Conservation (phyloP, 257 asterid genomes). For the Cinchona pubescens region DNA sequence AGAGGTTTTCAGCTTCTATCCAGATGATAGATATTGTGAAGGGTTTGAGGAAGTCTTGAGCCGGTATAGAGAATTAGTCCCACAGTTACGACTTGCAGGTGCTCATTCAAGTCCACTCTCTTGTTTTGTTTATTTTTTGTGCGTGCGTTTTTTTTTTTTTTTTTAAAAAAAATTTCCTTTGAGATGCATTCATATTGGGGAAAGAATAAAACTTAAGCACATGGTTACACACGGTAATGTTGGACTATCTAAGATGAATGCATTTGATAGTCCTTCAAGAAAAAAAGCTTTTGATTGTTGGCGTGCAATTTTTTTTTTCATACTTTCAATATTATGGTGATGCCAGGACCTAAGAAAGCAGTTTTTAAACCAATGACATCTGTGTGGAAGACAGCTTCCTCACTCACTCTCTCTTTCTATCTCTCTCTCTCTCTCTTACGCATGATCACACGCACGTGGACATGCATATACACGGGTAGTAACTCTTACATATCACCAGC, state of each 20-base stretch:
- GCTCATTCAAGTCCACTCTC: neutral
- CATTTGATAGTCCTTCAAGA: neutral
- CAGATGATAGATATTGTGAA: constrained; percentile 76
- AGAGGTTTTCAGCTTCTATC: constrained; percentile 81
- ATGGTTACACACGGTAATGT: neutral
- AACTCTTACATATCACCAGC: neutral
- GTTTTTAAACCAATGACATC: neutral
- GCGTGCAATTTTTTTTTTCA: neutral
- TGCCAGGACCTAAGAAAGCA: neutral
- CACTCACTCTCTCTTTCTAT: neutral
- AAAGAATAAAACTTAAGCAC: neutral
- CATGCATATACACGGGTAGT: neutral
- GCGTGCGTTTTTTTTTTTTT: no score
- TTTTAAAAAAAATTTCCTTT: no score
- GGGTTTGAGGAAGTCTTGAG: constrained; percentile 90
- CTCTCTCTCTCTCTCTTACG: neutral
- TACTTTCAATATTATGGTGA: constrained; percentile 1
- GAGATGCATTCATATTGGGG: neutral
- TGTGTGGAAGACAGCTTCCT: neutral
- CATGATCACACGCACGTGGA: neutral
- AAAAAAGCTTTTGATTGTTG: neutral
- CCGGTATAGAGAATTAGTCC: constrained; percentile 85
- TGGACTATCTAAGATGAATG: neutral
- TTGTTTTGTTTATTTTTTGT: neutral
- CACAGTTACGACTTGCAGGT: constrained; percentile 90